These are phyloP conservation scores for Metschnikowia koreensis DNA, from an alignment of 805 yeast genomes.

Conservation along the genomic window DNA sequence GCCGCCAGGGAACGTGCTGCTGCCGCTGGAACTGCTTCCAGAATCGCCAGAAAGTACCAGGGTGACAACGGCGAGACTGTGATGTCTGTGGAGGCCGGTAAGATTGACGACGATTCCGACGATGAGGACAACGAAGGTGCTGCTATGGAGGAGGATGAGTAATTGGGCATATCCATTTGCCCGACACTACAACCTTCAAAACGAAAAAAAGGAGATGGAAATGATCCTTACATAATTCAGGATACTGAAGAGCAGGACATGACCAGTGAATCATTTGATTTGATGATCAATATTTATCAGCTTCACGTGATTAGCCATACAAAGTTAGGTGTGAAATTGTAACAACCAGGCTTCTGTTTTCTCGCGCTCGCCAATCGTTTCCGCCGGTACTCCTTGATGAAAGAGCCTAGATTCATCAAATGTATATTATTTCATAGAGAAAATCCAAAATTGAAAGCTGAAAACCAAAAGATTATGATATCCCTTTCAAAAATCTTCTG, in stretches of 20 bases:
- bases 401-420: not conserved
- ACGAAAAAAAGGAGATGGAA: too few relatives aligned
- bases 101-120: conserved; percentile 52
- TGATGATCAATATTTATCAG: too few relatives aligned
- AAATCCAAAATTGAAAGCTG: not conserved
- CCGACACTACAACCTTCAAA: not conserved
- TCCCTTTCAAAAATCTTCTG: too few relatives aligned
- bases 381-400: not conserved
- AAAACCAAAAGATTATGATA: too few relatives aligned
- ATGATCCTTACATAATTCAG: too few relatives aligned
- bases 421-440: not conserved
- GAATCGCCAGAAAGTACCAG: conserved; percentile 72
- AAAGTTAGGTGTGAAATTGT: too few relatives aligned
- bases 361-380: not conserved
- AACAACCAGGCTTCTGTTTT: too few relatives aligned
- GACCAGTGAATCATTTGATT: too few relatives aligned
- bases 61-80: conserved; percentile 52
- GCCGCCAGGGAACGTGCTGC: conserved; percentile 58
- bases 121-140: conserved; percentile 53
- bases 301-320: too few relatives aligned
- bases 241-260: too few relatives aligned
- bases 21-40: conserved; percentile 57
- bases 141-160: conserved; percentile 12
- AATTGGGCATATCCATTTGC: not conserved
- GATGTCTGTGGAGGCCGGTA: conserved; percentile 62